Evolutionary conservation across 73 alveolate species (phyloP).

Genomic region (Effrenium voratum): DNA sequence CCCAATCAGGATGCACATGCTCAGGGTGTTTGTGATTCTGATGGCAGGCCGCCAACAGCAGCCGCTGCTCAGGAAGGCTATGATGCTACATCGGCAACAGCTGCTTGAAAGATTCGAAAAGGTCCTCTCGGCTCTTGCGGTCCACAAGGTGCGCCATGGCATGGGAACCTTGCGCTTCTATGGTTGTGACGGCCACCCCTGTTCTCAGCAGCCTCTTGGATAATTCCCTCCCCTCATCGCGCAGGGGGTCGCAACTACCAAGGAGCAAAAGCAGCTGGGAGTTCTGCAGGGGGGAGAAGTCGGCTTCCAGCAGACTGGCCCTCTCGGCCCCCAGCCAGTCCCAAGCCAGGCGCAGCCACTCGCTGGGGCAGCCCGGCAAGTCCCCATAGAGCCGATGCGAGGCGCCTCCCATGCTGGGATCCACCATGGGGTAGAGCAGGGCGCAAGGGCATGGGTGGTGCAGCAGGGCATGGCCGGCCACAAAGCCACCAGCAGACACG

Average conservation of each 20-base stretch:
- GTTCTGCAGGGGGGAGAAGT: too few species aligned
- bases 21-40: too few species aligned
- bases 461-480: not conserved
- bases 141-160: constrained; percentile 14
- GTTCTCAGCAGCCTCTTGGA: not conserved
- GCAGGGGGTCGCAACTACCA: not conserved
- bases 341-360: not conserved
- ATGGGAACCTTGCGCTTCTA: not conserved
- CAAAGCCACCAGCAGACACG: constrained; percentile 10
- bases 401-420: not conserved
- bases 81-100: not conserved
- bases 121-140: not conserved
- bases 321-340: constrained; percentile 43
- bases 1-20: too few species aligned
- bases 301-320: not conserved
- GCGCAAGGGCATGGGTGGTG: not conserved
- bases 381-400: not conserved
- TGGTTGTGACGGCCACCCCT: not conserved
- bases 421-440: not conserved
- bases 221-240: not conserved
- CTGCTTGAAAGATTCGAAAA: not conserved
- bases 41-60: too few species aligned
- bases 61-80: too few species aligned
- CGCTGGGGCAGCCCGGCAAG: not conserved
- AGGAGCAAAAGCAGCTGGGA: not conserved